phyloP scores from a whole-genome alignment of 2,329 filamentous ascomycete genomes.

The Acrocalymma vagum region DNA sequence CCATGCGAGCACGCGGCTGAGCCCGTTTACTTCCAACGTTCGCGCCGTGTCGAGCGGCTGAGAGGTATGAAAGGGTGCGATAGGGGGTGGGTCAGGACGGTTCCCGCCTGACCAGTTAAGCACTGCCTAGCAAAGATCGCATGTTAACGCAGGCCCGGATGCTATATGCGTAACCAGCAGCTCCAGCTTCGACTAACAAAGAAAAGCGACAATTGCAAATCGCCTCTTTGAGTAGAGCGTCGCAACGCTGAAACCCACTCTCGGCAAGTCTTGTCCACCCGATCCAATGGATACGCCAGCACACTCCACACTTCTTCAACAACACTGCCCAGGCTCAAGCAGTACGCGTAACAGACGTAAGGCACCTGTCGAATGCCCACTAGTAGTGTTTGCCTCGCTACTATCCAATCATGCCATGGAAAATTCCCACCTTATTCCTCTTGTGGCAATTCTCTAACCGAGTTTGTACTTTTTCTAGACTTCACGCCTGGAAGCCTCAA shows the following conservation, averaged over 20 bases:
- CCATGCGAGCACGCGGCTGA: too few species aligned
- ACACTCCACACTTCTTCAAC: slow-evolving; percentile 40
- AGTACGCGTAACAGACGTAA: slow-evolving; percentile 43
- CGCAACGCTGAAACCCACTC: slow-evolving; percentile 30
- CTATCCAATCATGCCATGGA: slow-evolving; percentile 28
- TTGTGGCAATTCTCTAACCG: slow-evolving; percentile 21
- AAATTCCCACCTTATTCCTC: slow-evolving; percentile 14
- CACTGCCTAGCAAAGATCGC: too few species aligned
- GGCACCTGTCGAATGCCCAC: slow-evolving; percentile 25
- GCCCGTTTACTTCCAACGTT: too few species aligned
- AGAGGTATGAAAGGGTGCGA: too few species aligned
- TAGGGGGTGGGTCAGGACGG: too few species aligned
- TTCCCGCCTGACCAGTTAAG: too few species aligned
- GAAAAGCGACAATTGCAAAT: slow-evolving; percentile 1
- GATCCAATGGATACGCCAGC: slow-evolving; percentile 20
- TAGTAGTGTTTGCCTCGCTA: slow-evolving; percentile 15
- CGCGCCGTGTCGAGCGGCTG: too few species aligned
- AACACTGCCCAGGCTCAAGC: slow-evolving; percentile 27
- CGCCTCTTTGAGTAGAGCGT: slow-evolving; percentile 4
- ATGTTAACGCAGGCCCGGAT: slow-evolving; percentile 19
- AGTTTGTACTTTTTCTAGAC: slow-evolving; percentile 13
- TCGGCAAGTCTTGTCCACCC: slow-evolving; percentile 26
- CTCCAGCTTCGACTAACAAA: not conserved
- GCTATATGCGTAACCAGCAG: slow-evolving; percentile 17
- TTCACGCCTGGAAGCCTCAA: slow-evolving; percentile 4